Conservation (phyloP, 257 asterid species). For the Cinchona pubescens region DNA sequence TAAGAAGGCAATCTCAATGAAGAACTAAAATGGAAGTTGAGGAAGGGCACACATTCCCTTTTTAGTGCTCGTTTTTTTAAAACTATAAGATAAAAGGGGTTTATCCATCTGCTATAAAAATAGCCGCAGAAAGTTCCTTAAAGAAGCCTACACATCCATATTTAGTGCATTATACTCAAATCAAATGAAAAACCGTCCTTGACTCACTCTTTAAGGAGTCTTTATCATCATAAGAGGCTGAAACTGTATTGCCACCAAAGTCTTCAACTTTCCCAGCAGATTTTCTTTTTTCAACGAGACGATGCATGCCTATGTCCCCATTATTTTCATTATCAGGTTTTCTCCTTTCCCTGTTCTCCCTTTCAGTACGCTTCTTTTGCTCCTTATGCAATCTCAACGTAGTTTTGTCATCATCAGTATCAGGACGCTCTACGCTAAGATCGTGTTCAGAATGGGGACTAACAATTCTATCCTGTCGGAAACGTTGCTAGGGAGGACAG, state of each 20-base stretch:
- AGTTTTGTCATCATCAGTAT: conserved; percentile 74
- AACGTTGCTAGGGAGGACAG: conserved; percentile 47
- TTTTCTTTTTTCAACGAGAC: conserved; percentile 67
- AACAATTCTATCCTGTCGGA: conserved; percentile 54
- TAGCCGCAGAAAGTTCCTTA: neutral
- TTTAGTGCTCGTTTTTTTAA: neutral
- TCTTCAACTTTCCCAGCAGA: conserved; percentile 66
- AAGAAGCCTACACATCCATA: neutral
- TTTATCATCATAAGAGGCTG: conserved; percentile 66
- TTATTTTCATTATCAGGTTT: conserved; percentile 60
- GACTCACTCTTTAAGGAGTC: conserved; percentile 83
- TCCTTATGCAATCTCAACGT: conserved; percentile 68
- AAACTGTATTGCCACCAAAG: conserved; percentile 56
- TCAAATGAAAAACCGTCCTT: conserved; percentile 1
- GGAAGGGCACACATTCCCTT: neutral
- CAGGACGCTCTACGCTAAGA: conserved; percentile 77
- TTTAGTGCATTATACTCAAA: conserved; percentile 6
- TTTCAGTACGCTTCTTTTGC: conserved; percentile 71
- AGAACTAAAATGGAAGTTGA: neutral
- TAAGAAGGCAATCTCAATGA: neutral
- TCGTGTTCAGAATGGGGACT: conserved; percentile 70
- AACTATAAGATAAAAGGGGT: neutral
- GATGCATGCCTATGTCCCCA: conserved; percentile 61
- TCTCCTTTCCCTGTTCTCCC: conserved; percentile 70
- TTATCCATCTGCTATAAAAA: neutral